Evolutionary conservation across 371 early-diverging fungal genomes (phyloP), one percentile per base, ranked within the genome.

Genomic region (Mortierella sp.): DNA sequence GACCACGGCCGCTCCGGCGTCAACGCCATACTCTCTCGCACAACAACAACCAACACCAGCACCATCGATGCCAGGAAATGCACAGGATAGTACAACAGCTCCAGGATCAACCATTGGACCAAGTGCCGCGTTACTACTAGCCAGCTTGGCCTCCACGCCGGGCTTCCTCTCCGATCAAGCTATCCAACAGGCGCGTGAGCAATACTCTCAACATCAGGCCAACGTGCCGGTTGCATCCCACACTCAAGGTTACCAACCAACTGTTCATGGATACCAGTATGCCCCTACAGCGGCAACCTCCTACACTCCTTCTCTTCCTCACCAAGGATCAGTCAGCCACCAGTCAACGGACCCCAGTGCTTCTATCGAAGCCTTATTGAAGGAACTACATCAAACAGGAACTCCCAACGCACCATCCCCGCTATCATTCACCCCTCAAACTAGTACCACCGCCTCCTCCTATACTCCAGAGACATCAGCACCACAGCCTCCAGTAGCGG

Each of bases 91-190:
- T 17, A 22, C 17, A 43, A 28, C 55, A 40, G 24, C 58, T 10
- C 28, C 50, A 12, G 16, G 60, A 34, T 46, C 44, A 2, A 50
- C 64, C 1, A 24, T 76, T 2, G 68, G 69, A 3, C 45, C 76
- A 10, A 59, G 46, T 29, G 65, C 68, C 12, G 67, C 74, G 7
- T 51, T 63, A 1, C 21, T 73, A 12, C 29, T 76, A 2, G 76
- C 76, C 28, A 63, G 57, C 6, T 27, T 76, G n/a, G 56, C 76
- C 6, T 37, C 68, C 0, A 58, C 49, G 3, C 76, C 76, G 12
- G 76, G 76, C 13, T 76, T 60, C 22, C 60, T 76, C 24, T 68
- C 76, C 9, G 65, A 68, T 0, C 19, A 56, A 1, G 76, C 69
- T 0, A 76, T 76, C 31, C 64, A 63, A 13, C 69, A 63, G 31